phyloP scores from a whole-genome alignment of 2,329 filamentous ascomycete genomes.

The Pezicula rhizophila region DNA sequence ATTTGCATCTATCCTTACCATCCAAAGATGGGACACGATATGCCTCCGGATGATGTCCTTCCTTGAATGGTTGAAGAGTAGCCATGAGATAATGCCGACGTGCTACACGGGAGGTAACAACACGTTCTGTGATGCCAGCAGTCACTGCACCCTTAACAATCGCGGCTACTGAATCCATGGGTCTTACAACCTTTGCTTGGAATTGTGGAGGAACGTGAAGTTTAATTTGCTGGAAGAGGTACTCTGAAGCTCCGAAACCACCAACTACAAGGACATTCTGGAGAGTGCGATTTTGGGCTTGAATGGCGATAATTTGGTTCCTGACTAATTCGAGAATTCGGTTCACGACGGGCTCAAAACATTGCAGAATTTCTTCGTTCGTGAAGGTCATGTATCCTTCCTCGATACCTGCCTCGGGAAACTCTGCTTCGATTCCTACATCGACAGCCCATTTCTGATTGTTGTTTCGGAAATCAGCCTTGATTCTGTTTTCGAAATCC shows the following conservation, averaged over 20 bases:
- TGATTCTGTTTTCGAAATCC: conserved; percentile 99
- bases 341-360: conserved; percentile 97
- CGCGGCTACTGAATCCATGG: conserved; percentile 97
- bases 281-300: conserved; percentile 87
- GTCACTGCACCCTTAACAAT: conserved; percentile 99
- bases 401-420: conserved; percentile 94
- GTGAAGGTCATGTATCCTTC: conserved; percentile 99
- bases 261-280: conserved; percentile 97
- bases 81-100: conserved; percentile 99
- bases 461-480: conserved; percentile 98
- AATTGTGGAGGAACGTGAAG: conserved; percentile 97
- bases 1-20: conserved; percentile 97
- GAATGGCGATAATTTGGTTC: conserved; percentile 98
- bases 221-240: conserved; percentile 99
- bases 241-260: conserved; percentile 96
- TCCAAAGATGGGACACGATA: conserved; percentile 96
- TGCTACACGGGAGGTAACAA: conserved; percentile 94
- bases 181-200: conserved; percentile 94
- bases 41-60: conserved; percentile 95
- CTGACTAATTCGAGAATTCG: conserved; percentile 91
- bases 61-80: conserved; percentile 96
- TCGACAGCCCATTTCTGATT: conserved; percentile 99
- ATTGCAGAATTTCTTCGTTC: conserved; percentile 97
- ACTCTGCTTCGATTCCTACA: conserved; percentile 96
- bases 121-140: conserved; percentile 92